These are phyloP conservation scores for Solidago caesia DNA, from an alignment of 129 eudicot genomes.

Conservation along the genomic window DNA sequence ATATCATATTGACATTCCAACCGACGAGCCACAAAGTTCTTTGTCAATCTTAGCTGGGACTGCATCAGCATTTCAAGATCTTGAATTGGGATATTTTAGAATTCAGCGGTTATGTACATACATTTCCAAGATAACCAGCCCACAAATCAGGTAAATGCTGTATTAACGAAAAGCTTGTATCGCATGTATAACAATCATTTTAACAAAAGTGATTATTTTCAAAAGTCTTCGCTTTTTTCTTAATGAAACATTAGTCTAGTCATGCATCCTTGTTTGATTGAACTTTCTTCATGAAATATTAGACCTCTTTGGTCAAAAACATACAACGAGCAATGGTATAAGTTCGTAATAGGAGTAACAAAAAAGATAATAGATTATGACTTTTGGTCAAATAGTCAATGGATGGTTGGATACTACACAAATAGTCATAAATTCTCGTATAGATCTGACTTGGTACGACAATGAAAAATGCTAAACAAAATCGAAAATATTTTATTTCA, in stretches of 20 bases:
- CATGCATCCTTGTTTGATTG: not conserved
- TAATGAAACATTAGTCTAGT: not conserved
- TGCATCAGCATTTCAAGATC: conserved; percentile 36
- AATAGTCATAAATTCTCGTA: too few relatives aligned
- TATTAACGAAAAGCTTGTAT: not conserved
- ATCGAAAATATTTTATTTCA: too few relatives aligned
- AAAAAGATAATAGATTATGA: too few relatives aligned
- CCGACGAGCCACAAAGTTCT: conserved; percentile 10
- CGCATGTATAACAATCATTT: not conserved
- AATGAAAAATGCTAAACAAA: too few relatives aligned
- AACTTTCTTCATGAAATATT: not conserved
- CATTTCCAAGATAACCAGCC: conserved; percentile 42
- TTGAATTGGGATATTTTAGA: conserved; percentile 58
- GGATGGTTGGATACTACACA: too few relatives aligned
- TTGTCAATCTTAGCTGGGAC: conserved; percentile 29
- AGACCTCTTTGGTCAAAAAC: not conserved
- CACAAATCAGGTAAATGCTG: conserved; percentile 23
- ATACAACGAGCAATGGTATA: too few relatives aligned
- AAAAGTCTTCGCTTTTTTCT: not conserved
- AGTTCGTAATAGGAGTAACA: too few relatives aligned
- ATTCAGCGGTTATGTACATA: conserved; percentile 55
- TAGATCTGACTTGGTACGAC: too few relatives aligned
- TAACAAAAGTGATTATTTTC: not conserved
- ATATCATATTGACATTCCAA: conserved; percentile 27
- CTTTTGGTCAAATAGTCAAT: too few relatives aligned